phyloP scores from a whole-genome alignment of 2,329 filamentous ascomycete species.

The Magnaporthiopsis rhizophila region DNA sequence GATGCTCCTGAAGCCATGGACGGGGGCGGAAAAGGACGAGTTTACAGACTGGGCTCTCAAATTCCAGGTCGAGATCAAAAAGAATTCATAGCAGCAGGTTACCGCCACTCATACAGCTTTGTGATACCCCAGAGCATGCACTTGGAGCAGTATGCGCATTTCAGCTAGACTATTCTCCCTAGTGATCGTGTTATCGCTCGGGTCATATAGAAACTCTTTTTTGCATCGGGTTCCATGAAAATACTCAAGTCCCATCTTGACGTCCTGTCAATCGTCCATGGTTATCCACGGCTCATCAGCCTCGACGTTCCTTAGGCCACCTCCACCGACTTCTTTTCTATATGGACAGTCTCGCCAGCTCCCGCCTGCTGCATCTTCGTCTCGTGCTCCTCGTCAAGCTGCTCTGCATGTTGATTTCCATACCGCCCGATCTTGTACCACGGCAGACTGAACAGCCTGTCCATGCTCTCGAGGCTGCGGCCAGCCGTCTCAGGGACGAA shows the following conservation, averaged over 20 bases:
- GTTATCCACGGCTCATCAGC: not conserved
- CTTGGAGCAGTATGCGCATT: not conserved
- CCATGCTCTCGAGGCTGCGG: constrained; percentile 10
- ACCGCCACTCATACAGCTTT: not conserved
- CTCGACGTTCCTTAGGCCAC: not conserved
- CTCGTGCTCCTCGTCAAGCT: constrained; percentile 30
- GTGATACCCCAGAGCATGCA: not conserved
- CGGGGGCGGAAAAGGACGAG: constrained; percentile 55
- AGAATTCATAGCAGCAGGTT: not conserved
- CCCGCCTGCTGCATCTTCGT: constrained; percentile 13
- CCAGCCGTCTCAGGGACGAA: constrained; percentile 53
- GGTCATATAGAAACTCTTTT: not conserved
- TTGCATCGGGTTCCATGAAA: not conserved
- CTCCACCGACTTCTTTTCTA: constrained; percentile 4
- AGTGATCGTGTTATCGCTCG: not conserved
- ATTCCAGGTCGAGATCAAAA: constrained; percentile 25
- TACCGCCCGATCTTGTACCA: constrained; percentile 64
- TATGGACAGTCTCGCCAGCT: not conserved
- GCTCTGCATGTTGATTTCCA: constrained; percentile 42
- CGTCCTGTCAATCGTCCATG: not conserved
- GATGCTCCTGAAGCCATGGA: constrained; percentile 52
- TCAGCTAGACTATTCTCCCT: not conserved
- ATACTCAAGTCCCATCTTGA: not conserved
- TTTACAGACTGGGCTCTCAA: constrained; percentile 69
- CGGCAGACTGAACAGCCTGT: constrained; percentile 41